Base-by-base conservation (phyloP, 352 stramenopile genomes). In the Phytophthora boehmeriae region DNA sequence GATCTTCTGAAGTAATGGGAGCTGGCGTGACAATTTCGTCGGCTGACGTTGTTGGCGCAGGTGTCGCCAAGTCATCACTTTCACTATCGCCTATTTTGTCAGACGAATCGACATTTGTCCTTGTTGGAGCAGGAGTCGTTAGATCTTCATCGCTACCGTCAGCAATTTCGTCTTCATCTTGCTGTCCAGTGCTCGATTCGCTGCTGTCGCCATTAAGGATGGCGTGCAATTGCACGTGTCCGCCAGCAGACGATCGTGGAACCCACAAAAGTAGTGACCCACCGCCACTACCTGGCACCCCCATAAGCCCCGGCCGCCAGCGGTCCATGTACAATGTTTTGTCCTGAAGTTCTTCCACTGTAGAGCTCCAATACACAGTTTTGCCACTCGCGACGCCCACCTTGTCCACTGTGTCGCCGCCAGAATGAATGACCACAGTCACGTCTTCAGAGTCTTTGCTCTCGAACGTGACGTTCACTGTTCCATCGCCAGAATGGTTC, bases 281-380 rank as follows among this genome's bases (percentile, higher is more conserved):
- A 13, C 76, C 76, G 23, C 57, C 64, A 4, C 61, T 71, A 13
- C 46, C 59, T 0, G 68, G 61, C 5, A 86, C 44, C 3, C 52
- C 54, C 5, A 82, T 19, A 62, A 72, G 62, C 9, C 67, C 66
- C 1, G 68, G 72, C 10, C 74, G 76, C 74, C 71, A 86, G 34
- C 76, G 76, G 46, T 86, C 68, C 11, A 86, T 22, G 46, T 82
- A 84, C 43, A 86, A 8, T 8, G 71, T 84, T 50, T 81, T 78
- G 49, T 82, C 72, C 49, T 82, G 59, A 19, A 83, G 70, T 1
- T 63, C 57, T 13, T 63, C 50, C 22, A 85, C 65, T 0, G 48
- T 71, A 41, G 69, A 72, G 25, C 60, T 76, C 76, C 76, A 85
- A 8, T 45, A 44, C 46, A 71, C 67, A 1, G 57, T 85, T 28